phyloP scores from a whole-genome alignment of 2,329 filamentous ascomycete genomes.

The Claviceps spartinae region DNA sequence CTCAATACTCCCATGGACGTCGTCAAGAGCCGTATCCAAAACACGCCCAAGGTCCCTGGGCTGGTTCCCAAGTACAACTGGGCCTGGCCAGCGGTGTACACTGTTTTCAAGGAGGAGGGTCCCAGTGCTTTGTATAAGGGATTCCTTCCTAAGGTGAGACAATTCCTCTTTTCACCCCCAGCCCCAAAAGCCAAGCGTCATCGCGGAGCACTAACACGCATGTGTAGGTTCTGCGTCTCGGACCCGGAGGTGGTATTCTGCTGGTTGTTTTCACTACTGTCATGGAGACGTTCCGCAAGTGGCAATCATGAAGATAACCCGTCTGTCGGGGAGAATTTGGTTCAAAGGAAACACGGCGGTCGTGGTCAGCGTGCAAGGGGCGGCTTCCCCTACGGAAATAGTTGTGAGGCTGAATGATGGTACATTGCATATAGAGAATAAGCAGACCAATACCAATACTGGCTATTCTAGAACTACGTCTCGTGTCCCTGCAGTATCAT shows the following conservation, averaged over 20 bases:
- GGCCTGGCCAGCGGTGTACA: constrained; percentile 79
- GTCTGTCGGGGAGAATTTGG: not conserved
- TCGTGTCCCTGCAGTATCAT: not conserved
- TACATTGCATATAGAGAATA: constrained; percentile 1
- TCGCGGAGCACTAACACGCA: constrained; percentile 2
- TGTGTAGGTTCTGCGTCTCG: constrained; percentile 32
- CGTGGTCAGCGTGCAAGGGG: not conserved
- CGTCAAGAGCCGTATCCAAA: constrained; percentile 96
- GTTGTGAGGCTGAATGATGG: not conserved
- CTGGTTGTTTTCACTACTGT: constrained; percentile 78
- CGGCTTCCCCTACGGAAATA: not conserved
- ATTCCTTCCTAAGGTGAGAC: constrained; percentile 88
- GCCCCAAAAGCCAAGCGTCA: not conserved
- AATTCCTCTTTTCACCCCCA: constrained; percentile 14
- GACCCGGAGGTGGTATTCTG: constrained; percentile 51
- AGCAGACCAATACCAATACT: not conserved
- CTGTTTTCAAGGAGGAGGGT: constrained; percentile 86
- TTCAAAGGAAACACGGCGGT: not conserved
- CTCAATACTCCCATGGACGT: constrained; percentile 95
- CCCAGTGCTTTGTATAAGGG: constrained; percentile 92
- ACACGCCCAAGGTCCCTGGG: constrained; percentile 73
- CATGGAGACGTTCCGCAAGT: constrained; percentile 80
- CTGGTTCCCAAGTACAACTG: constrained; percentile 92
- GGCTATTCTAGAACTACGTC: not conserved
- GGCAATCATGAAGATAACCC: constrained; percentile 14